Conservation (phyloP, 106 monocot genomes). For the Dendrobium huoshanense region DNA sequence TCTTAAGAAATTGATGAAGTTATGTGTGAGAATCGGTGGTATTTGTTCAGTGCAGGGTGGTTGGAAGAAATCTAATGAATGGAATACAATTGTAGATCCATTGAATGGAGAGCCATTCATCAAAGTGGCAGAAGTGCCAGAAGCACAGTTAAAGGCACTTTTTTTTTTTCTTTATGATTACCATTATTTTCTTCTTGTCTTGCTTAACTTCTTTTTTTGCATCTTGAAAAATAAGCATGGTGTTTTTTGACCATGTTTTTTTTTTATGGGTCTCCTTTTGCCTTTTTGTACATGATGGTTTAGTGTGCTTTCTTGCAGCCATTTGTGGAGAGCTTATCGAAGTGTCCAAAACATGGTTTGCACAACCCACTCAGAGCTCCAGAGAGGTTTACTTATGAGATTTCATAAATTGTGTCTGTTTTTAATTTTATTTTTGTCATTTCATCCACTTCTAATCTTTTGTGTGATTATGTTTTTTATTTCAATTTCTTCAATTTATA, state of each 20-base stretch:
- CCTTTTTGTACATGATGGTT: background rate
- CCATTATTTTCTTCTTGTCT: background rate
- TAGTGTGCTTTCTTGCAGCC: constrained; percentile 46
- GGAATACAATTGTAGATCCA: constrained; percentile 74
- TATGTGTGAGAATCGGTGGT: background rate
- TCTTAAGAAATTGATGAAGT: background rate
- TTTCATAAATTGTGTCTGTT: background rate
- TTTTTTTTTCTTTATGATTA: background rate
- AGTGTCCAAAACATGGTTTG: constrained; percentile 89
- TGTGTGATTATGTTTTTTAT: background rate
- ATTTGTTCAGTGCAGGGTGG: constrained; percentile 76
- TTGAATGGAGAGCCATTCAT: constrained; percentile 87
- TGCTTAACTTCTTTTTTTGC: background rate
- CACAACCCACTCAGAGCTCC: constrained; percentile 84
- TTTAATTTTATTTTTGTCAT: background rate
- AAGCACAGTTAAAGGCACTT: constrained; percentile 54
- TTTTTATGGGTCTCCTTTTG: background rate
- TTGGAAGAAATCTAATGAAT: constrained; percentile 59
- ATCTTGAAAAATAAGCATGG: background rate
- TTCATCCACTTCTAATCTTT: background rate
- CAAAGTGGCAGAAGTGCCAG: constrained; percentile 78
- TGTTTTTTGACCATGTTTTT: background rate
- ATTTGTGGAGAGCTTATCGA: constrained; percentile 74
- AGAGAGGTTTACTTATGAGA: constrained; percentile 56
- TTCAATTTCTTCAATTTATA: background rate